A percentile compares a stretch with the other conserved stretches of the same genome.
These are phyloP conservation scores for Claviceps arundinis DNA, from an alignment of 2,329 filamentous ascomycete genomes.

Conservation along the genomic window DNA sequence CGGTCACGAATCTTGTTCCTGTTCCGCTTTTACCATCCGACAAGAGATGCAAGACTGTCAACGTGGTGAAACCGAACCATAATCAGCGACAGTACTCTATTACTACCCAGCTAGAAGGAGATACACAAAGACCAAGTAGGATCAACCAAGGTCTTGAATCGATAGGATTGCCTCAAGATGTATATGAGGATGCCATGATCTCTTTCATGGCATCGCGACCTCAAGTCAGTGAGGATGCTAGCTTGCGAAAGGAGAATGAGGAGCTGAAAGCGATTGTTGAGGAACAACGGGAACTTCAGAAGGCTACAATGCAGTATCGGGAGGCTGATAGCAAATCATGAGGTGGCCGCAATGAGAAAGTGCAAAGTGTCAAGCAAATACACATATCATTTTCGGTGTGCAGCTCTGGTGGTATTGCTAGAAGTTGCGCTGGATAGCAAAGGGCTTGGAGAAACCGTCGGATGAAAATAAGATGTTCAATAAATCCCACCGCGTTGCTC, in stretches of 20 bases:
- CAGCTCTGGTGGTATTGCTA: background rate
- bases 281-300: slow-evolving; percentile 22
- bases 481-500: no score
- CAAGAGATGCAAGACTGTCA: slow-evolving; percentile 35
- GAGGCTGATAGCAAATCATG: slow-evolving; percentile 1
- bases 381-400: background rate
- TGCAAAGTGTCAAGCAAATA: background rate
- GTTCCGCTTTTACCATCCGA: slow-evolving; percentile 41
- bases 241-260: slow-evolving; percentile 25
- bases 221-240: slow-evolving; percentile 7
- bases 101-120: slow-evolving; percentile 45
- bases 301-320: slow-evolving; percentile 8
- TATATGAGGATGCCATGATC: slow-evolving; percentile 23
- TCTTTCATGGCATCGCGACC: background rate
- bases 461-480: no score
- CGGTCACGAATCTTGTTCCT: slow-evolving; percentile 72
- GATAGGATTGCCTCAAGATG: slow-evolving; percentile 35
- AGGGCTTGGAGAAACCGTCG: background rate
- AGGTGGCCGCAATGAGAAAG: background rate
- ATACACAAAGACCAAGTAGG: slow-evolving; percentile 25
- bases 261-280: slow-evolving; percentile 32
- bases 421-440: background rate
- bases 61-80: slow-evolving; percentile 69
- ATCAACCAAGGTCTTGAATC: slow-evolving; percentile 32
- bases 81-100: slow-evolving; percentile 52